These are phyloP conservation scores for Phytophthora palmivora DNA, from an alignment of 352 stramenopile genomes.

Conservation along the genomic window DNA sequence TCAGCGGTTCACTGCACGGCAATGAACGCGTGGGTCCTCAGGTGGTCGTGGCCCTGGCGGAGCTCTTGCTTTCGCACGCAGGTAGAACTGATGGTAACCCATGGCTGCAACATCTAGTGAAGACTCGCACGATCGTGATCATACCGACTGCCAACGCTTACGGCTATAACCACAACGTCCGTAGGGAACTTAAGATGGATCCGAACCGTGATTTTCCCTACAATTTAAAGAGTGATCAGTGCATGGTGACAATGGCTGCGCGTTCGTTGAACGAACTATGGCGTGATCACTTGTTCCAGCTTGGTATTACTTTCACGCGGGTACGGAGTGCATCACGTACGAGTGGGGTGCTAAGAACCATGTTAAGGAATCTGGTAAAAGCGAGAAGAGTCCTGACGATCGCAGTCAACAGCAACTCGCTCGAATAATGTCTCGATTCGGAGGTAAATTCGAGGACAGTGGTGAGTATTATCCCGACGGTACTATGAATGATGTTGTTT, in stretches of 20 bases:
- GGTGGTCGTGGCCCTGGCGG: conserved; percentile 74
- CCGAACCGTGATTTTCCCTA: conserved; percentile 98
- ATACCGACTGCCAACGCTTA: conserved; percentile 94
- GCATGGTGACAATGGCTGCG: conserved; percentile 94
- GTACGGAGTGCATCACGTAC: conserved; percentile 95
- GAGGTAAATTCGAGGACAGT: conserved; percentile 71
- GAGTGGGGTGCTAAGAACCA: conserved; percentile 96
- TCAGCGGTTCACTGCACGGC: conserved; percentile 94
- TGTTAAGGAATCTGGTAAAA: conserved; percentile 49
- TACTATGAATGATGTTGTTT: conserved; percentile 95
- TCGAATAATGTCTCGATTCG: conserved; percentile 67
- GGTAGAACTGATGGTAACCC: conserved; percentile 46
- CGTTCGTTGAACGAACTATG: conserved; percentile 96
- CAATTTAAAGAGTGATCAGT: conserved; percentile 69
- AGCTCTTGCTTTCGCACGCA: conserved; percentile 70
- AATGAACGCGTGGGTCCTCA: conserved; percentile 94
- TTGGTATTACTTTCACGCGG: conserved; percentile 96
- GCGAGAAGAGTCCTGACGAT: conserved; percentile 63
- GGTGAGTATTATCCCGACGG: conserved; percentile 66
- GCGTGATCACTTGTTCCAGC: conserved; percentile 95
- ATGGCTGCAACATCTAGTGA: conserved; percentile 79
- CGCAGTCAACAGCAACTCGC: conserved; percentile 57
- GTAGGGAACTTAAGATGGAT: conserved; percentile 88
- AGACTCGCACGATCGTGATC: conserved; percentile 77
- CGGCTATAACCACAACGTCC: conserved; percentile 86